Percentiles rank a stretch among this genome's conserved stretches.
Conservation (phyloP, 768 basidiomycete species). For the Termitomyces sp. region DNA sequence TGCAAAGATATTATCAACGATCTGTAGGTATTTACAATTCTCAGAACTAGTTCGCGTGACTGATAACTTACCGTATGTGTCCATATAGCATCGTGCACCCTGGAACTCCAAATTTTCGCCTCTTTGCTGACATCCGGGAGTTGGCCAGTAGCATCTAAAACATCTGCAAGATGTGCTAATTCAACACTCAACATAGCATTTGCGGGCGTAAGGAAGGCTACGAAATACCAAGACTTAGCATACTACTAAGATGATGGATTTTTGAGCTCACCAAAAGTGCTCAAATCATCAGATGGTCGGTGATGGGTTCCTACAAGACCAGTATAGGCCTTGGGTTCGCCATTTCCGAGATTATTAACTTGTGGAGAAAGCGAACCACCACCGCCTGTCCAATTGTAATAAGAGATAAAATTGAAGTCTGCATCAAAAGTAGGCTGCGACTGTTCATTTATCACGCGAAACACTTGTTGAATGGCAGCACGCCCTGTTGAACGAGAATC, state of each 20-base stretch:
- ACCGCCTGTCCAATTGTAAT: slow-evolving; percentile 81
- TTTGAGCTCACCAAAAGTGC: slow-evolving; percentile 50
- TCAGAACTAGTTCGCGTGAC: neutral
- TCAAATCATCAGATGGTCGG: slow-evolving; percentile 73
- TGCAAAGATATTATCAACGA: slow-evolving; percentile 64
- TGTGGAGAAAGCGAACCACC: slow-evolving; percentile 58
- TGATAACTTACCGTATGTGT: slow-evolving; percentile 45
- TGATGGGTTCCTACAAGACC: slow-evolving; percentile 77
- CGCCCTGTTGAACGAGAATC: slow-evolving; percentile 45
- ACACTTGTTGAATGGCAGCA: slow-evolving; percentile 64
- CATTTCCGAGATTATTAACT: slow-evolving; percentile 67
- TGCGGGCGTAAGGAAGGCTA: slow-evolving; percentile 74
- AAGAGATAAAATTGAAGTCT: slow-evolving; percentile 71
- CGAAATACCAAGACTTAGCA: neutral
- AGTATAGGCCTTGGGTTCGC: slow-evolving; percentile 72
- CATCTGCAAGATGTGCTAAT: slow-evolving; percentile 51
- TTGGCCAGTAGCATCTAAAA: slow-evolving; percentile 50
- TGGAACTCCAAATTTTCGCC: slow-evolving; percentile 55
- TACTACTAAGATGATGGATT: neutral
- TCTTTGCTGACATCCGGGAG: slow-evolving; percentile 47
- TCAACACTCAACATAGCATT: slow-evolving; percentile 85
- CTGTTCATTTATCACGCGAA: slow-evolving; percentile 75
- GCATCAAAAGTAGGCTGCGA: slow-evolving; percentile 69
- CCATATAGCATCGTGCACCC: slow-evolving; percentile 61
- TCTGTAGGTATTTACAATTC: slow-evolving; percentile 28